Evolutionary conservation across 306 rosid species (phyloP).

Genomic region (Trichosanthes cucumerina): DNA sequence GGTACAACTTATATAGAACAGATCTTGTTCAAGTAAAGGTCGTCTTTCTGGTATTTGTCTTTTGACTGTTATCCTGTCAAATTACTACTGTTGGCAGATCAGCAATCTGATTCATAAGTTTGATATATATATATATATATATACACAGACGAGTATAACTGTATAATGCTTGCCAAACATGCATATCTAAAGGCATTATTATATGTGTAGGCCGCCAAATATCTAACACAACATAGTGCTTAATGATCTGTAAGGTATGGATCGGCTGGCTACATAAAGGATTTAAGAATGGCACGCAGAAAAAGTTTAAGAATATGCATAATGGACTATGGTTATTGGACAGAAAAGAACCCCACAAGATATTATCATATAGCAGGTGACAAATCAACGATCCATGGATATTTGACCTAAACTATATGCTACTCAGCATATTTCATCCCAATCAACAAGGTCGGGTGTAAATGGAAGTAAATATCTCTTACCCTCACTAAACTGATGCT

Average conservation of each 20-base stretch:
- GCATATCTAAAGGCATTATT: neutral
- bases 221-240: neutral
- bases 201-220: neutral
- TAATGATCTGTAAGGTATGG: neutral
- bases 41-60: neutral
- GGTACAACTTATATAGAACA: neutral
- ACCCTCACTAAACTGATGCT: slow-evolving; percentile 6
- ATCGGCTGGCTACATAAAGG: neutral
- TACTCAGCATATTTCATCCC: neutral
- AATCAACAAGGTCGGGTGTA: slow-evolving; percentile 3
- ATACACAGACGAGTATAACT: neutral
- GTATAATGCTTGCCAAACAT: neutral
- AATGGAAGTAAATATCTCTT: neutral
- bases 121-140: neutral
- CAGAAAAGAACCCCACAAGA: slow-evolving; percentile 7
- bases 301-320: slow-evolving; percentile 2
- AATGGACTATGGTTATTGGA: neutral
- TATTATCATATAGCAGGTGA: slow-evolving; percentile 4
- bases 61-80: neutral
- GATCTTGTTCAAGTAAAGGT: neutral
- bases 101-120: slow-evolving; percentile 9
- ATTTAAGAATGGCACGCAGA: neutral
- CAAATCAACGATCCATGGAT: slow-evolving; percentile 1
- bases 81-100: neutral
- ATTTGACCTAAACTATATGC: slow-evolving; percentile 6